phyloP scores from a whole-genome alignment of 2,329 filamentous ascomycete genomes.

The Fusarium domesticum region DNA sequence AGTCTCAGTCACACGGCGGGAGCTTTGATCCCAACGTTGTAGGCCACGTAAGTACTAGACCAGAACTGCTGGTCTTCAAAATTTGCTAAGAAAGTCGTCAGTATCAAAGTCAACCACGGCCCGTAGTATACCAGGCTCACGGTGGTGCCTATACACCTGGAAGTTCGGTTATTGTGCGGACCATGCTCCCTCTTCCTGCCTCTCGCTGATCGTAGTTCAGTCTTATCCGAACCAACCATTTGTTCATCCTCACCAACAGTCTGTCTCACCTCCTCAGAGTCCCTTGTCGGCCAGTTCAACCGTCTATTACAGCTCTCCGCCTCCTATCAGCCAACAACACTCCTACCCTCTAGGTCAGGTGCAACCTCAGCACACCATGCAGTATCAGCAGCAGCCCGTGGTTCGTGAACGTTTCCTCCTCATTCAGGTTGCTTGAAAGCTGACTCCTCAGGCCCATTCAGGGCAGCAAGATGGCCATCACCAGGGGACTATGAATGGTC shows the following conservation, averaged over 20 bases:
- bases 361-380: conserved; percentile 18
- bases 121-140: conserved; percentile 20
- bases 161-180: conserved; percentile 21
- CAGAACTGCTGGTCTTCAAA: neutral
- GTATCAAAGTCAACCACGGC: conserved; percentile 14
- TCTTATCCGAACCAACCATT: conserved; percentile 26
- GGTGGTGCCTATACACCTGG: conserved; percentile 27
- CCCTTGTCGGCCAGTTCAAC: conserved; percentile 15
- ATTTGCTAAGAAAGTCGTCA: conserved; percentile 3
- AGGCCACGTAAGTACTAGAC: conserved; percentile 10
- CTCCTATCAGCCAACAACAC: conserved; percentile 9
- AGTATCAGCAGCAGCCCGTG: conserved; percentile 22
- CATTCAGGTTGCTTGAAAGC: neutral
- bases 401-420: conserved; percentile 3
- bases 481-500: conserved; percentile 20
- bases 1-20: conserved; percentile 27
- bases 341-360: conserved; percentile 8
- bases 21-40: conserved; percentile 23
- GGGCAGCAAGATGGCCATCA: conserved; percentile 22
- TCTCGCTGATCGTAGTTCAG: conserved; percentile 10
- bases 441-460: conserved; percentile 16
- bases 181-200: neutral
- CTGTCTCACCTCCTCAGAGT: conserved; percentile 21
- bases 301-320: conserved; percentile 13
- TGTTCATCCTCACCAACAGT: conserved; percentile 16